phyloP scores from a whole-genome alignment of 306 rosid genomes.

The Cucurbita moschata region DNA sequence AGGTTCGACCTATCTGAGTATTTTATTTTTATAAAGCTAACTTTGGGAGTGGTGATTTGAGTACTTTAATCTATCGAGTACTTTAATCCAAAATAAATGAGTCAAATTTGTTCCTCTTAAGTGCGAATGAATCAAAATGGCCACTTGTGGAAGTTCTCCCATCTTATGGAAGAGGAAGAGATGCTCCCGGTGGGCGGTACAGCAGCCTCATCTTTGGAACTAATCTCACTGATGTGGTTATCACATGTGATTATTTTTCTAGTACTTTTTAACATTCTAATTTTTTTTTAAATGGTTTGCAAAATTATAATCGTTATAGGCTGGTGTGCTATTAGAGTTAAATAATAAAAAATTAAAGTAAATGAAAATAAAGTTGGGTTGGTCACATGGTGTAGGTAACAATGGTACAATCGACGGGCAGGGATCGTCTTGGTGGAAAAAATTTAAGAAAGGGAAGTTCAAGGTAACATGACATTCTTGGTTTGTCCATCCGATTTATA shows the following conservation, averaged over 20 bases:
- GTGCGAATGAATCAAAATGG: slow-evolving; percentile 52
- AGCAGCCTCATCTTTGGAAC: slow-evolving; percentile 60
- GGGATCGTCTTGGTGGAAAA: slow-evolving; percentile 61
- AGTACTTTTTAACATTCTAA: background rate
- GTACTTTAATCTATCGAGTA: too few relatives aligned
- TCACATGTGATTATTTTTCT: slow-evolving; percentile 36
- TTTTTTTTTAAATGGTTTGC: too few relatives aligned
- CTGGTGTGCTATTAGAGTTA: too few relatives aligned
- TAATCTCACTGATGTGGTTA: slow-evolving; percentile 57
- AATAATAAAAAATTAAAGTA: too few relatives aligned
- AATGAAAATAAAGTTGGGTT: too few relatives aligned
- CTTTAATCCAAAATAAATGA: too few relatives aligned
- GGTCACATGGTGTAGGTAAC: slow-evolving; percentile 18
- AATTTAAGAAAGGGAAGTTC: slow-evolving; percentile 14
- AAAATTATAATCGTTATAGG: too few relatives aligned
- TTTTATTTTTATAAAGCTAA: too few relatives aligned
- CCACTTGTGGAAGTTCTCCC: slow-evolving; percentile 30
- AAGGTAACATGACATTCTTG: slow-evolving; percentile 46
- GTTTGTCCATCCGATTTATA: slow-evolving; percentile 59
- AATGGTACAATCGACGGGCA: slow-evolving; percentile 91
- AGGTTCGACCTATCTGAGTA: slow-evolving; percentile 20
- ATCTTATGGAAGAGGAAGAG: slow-evolving; percentile 60
- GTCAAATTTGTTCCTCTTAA: background rate
- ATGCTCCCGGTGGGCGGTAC: slow-evolving; percentile 40
- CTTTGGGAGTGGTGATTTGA: too few relatives aligned